Conservation (phyloP, 2,329 filamentous ascomycete species). For the Rhynchosporium graminicola region DNA sequence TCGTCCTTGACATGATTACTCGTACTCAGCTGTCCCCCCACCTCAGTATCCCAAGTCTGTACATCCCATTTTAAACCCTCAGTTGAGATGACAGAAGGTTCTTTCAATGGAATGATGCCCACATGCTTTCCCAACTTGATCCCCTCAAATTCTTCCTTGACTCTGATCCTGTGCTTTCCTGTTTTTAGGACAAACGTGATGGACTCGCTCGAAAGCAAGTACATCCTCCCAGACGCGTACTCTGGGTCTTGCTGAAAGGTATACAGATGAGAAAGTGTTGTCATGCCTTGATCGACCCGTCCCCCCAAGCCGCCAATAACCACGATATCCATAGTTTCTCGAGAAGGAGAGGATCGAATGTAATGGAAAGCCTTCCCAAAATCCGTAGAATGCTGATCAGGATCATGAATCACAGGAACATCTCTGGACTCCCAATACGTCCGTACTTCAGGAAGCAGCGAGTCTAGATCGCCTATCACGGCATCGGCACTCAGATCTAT, state of each 20-base stretch:
- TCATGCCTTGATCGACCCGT: conserved; percentile 88
- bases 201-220: conserved; percentile 78
- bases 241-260: conserved; percentile 55
- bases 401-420: conserved; percentile 66
- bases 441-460: conserved; percentile 62
- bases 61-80: conserved; percentile 91
- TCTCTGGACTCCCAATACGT: conserved; percentile 48
- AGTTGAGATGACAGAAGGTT: conserved; percentile 76
- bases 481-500: conserved; percentile 63
- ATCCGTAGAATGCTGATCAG: conserved; percentile 88
- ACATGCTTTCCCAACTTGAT: conserved; percentile 63
- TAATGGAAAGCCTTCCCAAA: conserved; percentile 79
- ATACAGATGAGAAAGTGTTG: conserved; percentile 83
- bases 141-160: conserved; percentile 40
- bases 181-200: conserved; percentile 34
- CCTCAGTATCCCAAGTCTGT: conserved; percentile 72
- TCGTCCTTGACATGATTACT: conserved; percentile 74
- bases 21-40: conserved; percentile 74
- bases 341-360: conserved; percentile 45
- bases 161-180: conserved; percentile 67
- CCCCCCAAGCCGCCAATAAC: conserved; percentile 84
- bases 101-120: conserved; percentile 82
- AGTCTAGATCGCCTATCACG: conserved; percentile 92
- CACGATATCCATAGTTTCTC: conserved; percentile 61
- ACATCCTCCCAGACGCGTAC: conserved; percentile 61